Conservation (phyloP, 106 monocot genomes). For the Iris macrosiphon region DNA sequence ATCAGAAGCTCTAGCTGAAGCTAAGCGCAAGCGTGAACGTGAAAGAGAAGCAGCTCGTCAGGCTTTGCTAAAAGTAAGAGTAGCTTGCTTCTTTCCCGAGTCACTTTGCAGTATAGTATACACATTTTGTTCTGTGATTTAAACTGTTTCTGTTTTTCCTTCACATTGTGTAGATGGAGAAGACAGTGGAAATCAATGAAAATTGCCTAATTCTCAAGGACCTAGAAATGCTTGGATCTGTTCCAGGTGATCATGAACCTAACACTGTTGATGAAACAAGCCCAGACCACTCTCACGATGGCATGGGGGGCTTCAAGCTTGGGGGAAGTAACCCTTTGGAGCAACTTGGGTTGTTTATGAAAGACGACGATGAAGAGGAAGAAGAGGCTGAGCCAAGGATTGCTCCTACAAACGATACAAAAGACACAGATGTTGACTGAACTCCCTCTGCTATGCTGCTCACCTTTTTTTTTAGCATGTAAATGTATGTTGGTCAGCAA, state of each 20-base stretch:
- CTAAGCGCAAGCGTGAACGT: conserved; percentile 70
- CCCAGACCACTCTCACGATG: conserved; percentile 48
- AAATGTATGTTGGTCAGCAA: neutral
- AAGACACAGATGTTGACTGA: conserved; percentile 70
- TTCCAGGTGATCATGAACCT: conserved; percentile 36
- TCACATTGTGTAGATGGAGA: conserved; percentile 56
- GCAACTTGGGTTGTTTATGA: conserved; percentile 87
- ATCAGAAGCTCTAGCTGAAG: conserved; percentile 74
- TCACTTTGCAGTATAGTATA: too few species aligned
- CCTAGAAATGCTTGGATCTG: conserved; percentile 73
- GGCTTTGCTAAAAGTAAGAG: conserved; percentile 61
- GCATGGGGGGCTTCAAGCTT: conserved; percentile 54
- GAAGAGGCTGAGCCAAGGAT: conserved; percentile 29
- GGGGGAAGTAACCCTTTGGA: conserved; percentile 73
- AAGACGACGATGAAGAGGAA: conserved; percentile 84
- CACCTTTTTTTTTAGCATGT: neutral
- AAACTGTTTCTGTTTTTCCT: neutral
- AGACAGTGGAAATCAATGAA: conserved; percentile 74
- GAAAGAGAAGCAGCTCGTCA: conserved; percentile 95
- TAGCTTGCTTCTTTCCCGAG: neutral
- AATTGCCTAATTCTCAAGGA: conserved; percentile 53
- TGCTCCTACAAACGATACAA: conserved; percentile 25
- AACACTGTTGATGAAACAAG: conserved; percentile 56
- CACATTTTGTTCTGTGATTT: neutral
- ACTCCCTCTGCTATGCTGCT: neutral